A percentile compares a stretch with the other conserved stretches of the same genome.
Evolutionary conservation across 169 alveolate genomes (phyloP).

Genomic region (Amoebophrya sp.): DNA sequence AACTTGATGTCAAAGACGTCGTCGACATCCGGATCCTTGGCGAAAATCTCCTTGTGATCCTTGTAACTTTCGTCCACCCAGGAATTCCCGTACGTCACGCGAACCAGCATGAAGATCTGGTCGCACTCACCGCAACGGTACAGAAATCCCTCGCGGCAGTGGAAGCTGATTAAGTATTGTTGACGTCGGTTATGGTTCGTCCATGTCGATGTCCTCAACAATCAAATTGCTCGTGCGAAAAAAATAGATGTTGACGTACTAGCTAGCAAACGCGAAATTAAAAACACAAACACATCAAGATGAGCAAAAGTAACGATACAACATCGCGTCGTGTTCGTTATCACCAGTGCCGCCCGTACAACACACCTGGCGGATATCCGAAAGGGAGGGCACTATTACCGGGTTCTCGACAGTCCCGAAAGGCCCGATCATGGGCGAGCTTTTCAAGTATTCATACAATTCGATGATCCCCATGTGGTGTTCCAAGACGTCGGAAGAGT

Average conservation of each 20-base stretch:
- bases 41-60: not conserved
- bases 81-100: conserved; percentile 58
- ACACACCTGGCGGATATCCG: conserved; percentile 54
- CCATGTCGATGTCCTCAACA: not conserved
- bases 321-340: conserved; percentile 69
- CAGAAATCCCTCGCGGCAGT: conserved; percentile 78
- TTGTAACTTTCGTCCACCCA: conserved; percentile 27
- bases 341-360: conserved; percentile 83
- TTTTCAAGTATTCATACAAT: conserved; percentile 72
- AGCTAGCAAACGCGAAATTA: not conserved
- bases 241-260: too few relatives aligned
- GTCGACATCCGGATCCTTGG: conserved; percentile 68
- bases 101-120: conserved; percentile 80
- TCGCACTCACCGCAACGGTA: conserved; percentile 85
- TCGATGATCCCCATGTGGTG: conserved; percentile 75
- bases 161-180: conserved; percentile 48
- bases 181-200: not conserved
- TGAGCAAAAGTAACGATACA: conserved; percentile 54
- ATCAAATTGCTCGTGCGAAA: too few relatives aligned
- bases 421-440: conserved; percentile 79
- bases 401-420: conserved; percentile 81
- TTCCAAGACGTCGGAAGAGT: conserved; percentile 48
- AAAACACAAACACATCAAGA: not conserved
- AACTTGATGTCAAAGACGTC: conserved; percentile 70
- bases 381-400: conserved; percentile 65